phyloP scores from a whole-genome alignment of 176 grass and related monocot species.

The Echinochloa phyllopogon region DNA sequence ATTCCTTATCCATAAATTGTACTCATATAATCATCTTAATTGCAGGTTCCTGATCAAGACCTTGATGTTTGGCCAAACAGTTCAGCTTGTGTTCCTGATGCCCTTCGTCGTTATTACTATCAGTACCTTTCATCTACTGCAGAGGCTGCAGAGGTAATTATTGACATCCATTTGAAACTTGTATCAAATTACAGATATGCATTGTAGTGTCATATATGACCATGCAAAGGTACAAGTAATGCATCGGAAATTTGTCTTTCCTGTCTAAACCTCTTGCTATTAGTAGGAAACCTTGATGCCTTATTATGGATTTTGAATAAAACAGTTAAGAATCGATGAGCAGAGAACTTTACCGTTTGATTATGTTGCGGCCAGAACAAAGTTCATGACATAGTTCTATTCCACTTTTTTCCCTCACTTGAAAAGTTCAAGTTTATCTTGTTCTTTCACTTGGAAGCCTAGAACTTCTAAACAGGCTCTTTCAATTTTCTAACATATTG shows the following conservation, averaged over 20 bases:
- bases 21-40: conserved; percentile 27
- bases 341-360: conserved; percentile 27
- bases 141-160: conserved; percentile 85
- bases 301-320: conserved; percentile 37
- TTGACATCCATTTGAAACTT: conserved; percentile 26
- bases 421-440: conserved; percentile 24
- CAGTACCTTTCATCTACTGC: conserved; percentile 95
- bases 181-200: neutral
- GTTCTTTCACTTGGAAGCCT: neutral
- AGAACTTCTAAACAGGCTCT: conserved; percentile 11
- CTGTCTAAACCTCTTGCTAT: neutral
- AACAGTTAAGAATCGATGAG: conserved; percentile 18
- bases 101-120: conserved; percentile 94
- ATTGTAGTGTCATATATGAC: conserved; percentile 3
- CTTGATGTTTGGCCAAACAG: conserved; percentile 87
- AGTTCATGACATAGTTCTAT: conserved; percentile 18
- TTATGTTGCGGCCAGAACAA: neutral
- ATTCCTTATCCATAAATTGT: neutral
- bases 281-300: neutral
- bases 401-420: neutral
- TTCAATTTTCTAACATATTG: conserved; percentile 24
- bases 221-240: conserved; percentile 1
- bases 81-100: conserved; percentile 92
- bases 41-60: conserved; percentile 87
- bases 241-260: neutral